Evolutionary conservation across 805 yeast species (phyloP).

Genomic region (Metschnikowia cubensis): DNA sequence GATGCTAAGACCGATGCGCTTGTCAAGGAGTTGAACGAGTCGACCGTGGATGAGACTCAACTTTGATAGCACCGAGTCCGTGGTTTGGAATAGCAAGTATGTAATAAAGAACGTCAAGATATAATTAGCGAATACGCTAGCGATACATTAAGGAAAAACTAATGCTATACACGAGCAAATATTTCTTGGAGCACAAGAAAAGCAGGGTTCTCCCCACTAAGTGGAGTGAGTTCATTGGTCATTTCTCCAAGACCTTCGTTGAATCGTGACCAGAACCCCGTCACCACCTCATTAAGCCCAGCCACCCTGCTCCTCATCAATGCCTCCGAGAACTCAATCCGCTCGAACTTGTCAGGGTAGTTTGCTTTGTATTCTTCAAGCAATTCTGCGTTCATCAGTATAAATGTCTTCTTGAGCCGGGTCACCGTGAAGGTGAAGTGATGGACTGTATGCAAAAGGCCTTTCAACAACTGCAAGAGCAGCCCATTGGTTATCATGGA

Average conservation of each 20-base stretch:
- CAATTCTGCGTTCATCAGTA: constrained; percentile 45
- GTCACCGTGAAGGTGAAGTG: constrained; percentile 46
- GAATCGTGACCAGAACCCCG: constrained; percentile 17
- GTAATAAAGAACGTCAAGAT: neutral
- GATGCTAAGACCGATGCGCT: constrained; percentile 81
- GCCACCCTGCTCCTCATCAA: constrained; percentile 24
- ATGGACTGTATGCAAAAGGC: constrained; percentile 44
- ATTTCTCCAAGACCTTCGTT: constrained; percentile 10
- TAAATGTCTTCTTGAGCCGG: constrained; percentile 52
- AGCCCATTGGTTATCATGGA: constrained; percentile 61
- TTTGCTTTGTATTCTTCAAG: constrained; percentile 33
- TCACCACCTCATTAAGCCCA: constrained; percentile 16
- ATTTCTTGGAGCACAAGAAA: constrained; percentile 12
- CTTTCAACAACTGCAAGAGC: constrained; percentile 44
- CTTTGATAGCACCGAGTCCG: constrained; percentile 3
- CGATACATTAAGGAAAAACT: neutral
- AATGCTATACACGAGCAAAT: constrained; percentile 10
- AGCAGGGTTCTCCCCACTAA: constrained; percentile 14
- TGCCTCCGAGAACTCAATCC: constrained; percentile 28
- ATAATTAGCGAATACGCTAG: neutral
- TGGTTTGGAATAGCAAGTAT: neutral
- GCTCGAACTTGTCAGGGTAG: constrained; percentile 31
- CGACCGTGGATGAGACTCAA: constrained; percentile 16
- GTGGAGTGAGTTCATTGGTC: constrained; percentile 9
- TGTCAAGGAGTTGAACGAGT: constrained; percentile 72